These are phyloP conservation scores for Emmonsia crescens DNA, from an alignment of 2,329 filamentous ascomycete genomes.

Conservation along the genomic window DNA sequence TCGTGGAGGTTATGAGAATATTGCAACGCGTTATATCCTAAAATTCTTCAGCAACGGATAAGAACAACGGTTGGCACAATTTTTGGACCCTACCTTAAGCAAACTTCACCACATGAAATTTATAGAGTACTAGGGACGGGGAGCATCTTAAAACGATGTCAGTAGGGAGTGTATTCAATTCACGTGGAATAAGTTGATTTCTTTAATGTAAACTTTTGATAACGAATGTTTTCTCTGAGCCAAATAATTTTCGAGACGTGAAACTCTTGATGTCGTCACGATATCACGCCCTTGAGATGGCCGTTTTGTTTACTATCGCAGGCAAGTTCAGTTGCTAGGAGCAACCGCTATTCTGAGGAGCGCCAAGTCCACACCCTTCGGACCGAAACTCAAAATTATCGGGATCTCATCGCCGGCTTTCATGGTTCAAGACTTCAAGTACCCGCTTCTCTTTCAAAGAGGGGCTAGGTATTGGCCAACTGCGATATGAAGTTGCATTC, in stretches of 20 bases:
- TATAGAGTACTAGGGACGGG: too few relatives aligned
- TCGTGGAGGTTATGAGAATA: constrained; percentile 7
- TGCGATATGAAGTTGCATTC: not conserved
- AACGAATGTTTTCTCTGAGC: not conserved
- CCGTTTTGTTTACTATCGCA: not conserved
- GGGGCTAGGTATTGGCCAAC: not conserved
- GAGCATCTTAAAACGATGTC: not conserved
- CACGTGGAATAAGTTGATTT: not conserved
- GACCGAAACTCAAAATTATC: not conserved
- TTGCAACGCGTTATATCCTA: not conserved
- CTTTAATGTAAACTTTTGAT: not conserved
- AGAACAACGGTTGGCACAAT: not conserved
- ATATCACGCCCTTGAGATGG: not conserved
- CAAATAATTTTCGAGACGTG: not conserved
- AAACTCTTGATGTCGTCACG: not conserved
- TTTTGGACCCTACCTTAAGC: not conserved
- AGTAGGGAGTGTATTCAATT: not conserved
- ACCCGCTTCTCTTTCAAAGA: not conserved
- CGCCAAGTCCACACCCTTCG: not conserved
- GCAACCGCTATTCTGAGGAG: not conserved
- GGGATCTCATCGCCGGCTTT: not conserved
- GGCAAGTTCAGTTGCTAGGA: not conserved
- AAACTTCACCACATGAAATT: not conserved
- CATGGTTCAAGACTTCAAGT: too few relatives aligned
- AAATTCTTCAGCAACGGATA: not conserved